These are phyloP conservation scores for Albugo laibachii DNA, from an alignment of 352 stramenopile species.

Conservation along the genomic window DNA sequence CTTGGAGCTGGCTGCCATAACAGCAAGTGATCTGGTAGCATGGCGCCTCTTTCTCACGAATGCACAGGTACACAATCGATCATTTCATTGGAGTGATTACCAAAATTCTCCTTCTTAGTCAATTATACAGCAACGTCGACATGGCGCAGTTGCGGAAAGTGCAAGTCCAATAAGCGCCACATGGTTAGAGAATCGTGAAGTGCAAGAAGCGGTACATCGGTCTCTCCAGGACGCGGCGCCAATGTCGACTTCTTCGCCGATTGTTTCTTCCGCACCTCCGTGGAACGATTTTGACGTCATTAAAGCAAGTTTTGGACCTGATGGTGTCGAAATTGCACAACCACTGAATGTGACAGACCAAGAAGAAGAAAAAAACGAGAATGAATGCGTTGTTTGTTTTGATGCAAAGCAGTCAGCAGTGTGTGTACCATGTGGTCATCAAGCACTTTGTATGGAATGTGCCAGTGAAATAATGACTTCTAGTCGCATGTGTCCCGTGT, in stretches of 20 bases:
- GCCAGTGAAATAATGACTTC: slow-evolving; percentile 40
- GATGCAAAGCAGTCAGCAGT: slow-evolving; percentile 50
- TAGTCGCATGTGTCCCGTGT: slow-evolving; percentile 49
- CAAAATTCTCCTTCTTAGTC: slow-evolving; percentile 32
- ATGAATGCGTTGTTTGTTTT: slow-evolving; percentile 73
- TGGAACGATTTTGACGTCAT: slow-evolving; percentile 3
- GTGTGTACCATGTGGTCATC: slow-evolving; percentile 70
- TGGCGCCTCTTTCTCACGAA: slow-evolving; percentile 54
- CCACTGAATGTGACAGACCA: slow-evolving; percentile 5
- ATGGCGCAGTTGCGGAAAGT: slow-evolving; percentile 8
- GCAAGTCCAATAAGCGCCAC: slow-evolving; percentile 6
- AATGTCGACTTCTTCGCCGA: background rate
- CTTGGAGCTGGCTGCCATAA: slow-evolving; percentile 38
- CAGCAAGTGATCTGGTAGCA: slow-evolving; percentile 27
- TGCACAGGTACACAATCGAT: slow-evolving; percentile 16
- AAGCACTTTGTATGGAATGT: slow-evolving; percentile 72
- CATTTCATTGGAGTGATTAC: slow-evolving; percentile 23
- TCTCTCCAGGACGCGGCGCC: no score
- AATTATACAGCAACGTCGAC: slow-evolving; percentile 31
- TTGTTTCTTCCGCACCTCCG: slow-evolving; percentile 14
- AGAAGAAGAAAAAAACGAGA: slow-evolving; percentile 1
- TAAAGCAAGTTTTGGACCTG: slow-evolving; percentile 4
- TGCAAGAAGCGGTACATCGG: background rate
- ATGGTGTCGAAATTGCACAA: slow-evolving; percentile 70
- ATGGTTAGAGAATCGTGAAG: background rate